Conservation (phyloP, 768 basidiomycete genomes). For the Amylocystis lapponica region DNA sequence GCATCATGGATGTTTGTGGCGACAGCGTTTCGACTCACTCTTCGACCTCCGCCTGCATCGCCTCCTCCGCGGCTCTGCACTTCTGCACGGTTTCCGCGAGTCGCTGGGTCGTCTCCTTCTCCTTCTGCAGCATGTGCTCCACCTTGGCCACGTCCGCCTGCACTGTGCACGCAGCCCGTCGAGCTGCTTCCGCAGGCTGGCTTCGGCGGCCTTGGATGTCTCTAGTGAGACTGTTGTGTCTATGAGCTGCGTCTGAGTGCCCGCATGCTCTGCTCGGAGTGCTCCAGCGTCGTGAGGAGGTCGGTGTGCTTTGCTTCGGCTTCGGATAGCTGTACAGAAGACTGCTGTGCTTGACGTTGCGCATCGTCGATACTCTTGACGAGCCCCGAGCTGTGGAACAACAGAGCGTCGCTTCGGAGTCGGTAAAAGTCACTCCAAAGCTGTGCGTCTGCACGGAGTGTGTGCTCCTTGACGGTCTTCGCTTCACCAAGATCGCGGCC, state of each 20-base stretch:
- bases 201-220: constrained; percentile 15
- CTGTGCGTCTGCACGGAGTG: constrained; percentile 3
- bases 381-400: constrained; percentile 13
- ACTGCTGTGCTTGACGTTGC: constrained; percentile 12
- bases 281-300: constrained; percentile 36
- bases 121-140: constrained; percentile 22
- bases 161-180: constrained; percentile 23
- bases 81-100: constrained; percentile 47
- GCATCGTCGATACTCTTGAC: constrained; percentile 13
- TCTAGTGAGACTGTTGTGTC: constrained; percentile 15
- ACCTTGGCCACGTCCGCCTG: constrained; percentile 26
- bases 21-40: constrained; percentile 39
- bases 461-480: background rate
- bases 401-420: constrained; percentile 15
- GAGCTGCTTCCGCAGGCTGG: constrained; percentile 23
- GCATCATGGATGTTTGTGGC: background rate
- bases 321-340: constrained; percentile 33
- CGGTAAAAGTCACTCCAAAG: constrained; percentile 13
- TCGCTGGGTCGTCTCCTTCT: constrained; percentile 37
- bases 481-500: background rate
- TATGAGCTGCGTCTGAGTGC: constrained; percentile 16
- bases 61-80: constrained; percentile 60
- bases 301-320: constrained; percentile 37
- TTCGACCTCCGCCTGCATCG: constrained; percentile 61
- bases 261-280: constrained; percentile 16